These are phyloP conservation scores for Chalaropsis ovoidea DNA, from an alignment of 2,329 filamentous ascomycete species.

Conservation along the genomic window DNA sequence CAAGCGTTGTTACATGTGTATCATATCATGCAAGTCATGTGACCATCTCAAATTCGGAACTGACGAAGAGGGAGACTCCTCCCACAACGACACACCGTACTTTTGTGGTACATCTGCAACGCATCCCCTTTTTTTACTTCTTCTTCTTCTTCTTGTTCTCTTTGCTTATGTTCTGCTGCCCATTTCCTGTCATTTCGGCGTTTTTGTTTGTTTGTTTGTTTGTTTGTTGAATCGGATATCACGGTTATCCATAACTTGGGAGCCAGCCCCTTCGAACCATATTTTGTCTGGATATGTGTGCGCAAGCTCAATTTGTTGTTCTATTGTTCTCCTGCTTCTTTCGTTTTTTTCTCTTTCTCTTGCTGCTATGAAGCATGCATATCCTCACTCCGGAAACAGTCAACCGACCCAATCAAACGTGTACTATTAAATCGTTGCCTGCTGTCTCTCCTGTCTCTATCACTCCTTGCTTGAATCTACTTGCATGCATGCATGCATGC, in stretches of 20 bases:
- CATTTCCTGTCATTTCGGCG: constrained; percentile 1
- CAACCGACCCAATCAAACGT: background rate
- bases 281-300: constrained; percentile 12
- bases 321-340: background rate
- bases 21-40: constrained; percentile 5
- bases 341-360: background rate
- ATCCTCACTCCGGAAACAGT: background rate
- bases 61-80: background rate
- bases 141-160: background rate
- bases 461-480: background rate
- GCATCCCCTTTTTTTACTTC: background rate
- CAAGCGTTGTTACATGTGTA: constrained; percentile 11
- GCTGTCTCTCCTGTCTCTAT: background rate
- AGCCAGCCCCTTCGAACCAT: background rate
- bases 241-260: background rate
- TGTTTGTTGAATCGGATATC: constrained; percentile 10
- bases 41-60: background rate
- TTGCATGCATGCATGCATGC: background rate
- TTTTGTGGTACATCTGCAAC: background rate
- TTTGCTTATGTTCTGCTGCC: background rate
- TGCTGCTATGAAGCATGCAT: background rate
- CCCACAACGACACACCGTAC: too few species aligned
- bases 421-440: background rate
- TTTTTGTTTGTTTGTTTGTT: constrained; percentile 11
- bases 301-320: constrained; percentile 13